Evolutionary conservation across 73 alveolate species (phyloP), one percentile per base, ranked within the genome.

Genomic region (Paramecium sonneborni): DNA sequence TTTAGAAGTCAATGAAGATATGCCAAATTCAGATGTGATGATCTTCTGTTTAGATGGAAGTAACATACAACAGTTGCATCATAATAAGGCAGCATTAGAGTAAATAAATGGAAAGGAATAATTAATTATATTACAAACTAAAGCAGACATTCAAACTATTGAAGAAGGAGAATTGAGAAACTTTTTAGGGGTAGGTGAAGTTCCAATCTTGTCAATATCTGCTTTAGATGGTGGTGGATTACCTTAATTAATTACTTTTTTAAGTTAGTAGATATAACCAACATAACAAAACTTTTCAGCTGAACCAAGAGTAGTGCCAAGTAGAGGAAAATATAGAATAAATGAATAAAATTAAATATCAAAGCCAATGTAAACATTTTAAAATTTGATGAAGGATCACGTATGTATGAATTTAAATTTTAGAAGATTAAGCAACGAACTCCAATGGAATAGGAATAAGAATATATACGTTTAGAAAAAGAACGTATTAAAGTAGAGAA

Each of bases 221-320:
- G 62, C 87, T 67, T 3, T 3, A 35, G 39, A 21, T 28, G 52
- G 56, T 15, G 94, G 58, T 56, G 87, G 89, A 30, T 69, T 88
- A 21, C 20, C 38, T 24, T 10, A 69, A 69, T 88, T 37, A 70
- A 72, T 56, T 23, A 9, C 32, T 8, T 39, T 44, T 1, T 43
- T 88, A 37, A 23, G 55, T 69, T 15, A 70, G 28, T 0, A 38
- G 15, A 34, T 37, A 57, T 32, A 57, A 15, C 58, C 67, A 15
- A 72, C 82, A 34, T 46, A 67, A 34, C 70, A 43, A 24, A 52
- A 82, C 38, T 93, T 93, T 92, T 62, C 74, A 20, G 93, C 96
- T 21, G 95, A 93, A 44, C 96, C 96, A 10, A 76, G 93, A 44
- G 96, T 93, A 20, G 96, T 93, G 20, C 55, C 88, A 41, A 85